These are phyloP conservation scores for Beauveria caledonica DNA, from an alignment of 2,329 filamentous ascomycete species.

Conservation along the genomic window DNA sequence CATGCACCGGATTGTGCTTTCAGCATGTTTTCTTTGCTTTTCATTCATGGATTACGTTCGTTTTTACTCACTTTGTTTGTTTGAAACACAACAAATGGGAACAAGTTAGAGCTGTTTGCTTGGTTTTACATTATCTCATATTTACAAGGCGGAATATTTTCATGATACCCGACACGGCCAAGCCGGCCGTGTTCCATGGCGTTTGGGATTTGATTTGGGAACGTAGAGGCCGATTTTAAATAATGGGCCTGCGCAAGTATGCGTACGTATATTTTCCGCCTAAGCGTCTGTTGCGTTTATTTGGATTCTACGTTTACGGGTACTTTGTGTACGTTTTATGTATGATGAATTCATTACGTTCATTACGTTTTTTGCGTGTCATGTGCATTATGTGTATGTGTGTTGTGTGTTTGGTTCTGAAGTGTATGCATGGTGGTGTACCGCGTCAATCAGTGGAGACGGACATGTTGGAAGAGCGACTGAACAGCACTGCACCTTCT, in stretches of 20 bases:
- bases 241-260: neutral
- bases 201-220: conserved; percentile 2
- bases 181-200: conserved; percentile 1
- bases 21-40: conserved; percentile 2
- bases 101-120: neutral
- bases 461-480: neutral
- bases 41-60: neutral
- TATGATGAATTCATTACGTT: conserved; percentile 13
- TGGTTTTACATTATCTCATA: conserved; percentile 5
- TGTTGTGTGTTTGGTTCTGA: neutral
- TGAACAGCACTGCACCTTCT: neutral
- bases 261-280: neutral
- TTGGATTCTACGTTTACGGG: conserved; percentile 6
- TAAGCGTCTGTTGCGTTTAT: conserved; percentile 7
- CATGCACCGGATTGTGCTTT: neutral
- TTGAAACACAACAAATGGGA: neutral
- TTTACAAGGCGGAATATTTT: conserved; percentile 10
- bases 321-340: conserved; percentile 9
- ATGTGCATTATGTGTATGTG: conserved; percentile 13
- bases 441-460: neutral
- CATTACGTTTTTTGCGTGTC: conserved; percentile 17
- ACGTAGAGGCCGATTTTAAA: conserved; percentile 4
- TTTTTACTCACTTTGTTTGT: neutral
- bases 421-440: neutral
- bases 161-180: conserved; percentile 7